Base-by-base conservation (phyloP, 345 rosid species). In the Dimocarpus longan region DNA sequence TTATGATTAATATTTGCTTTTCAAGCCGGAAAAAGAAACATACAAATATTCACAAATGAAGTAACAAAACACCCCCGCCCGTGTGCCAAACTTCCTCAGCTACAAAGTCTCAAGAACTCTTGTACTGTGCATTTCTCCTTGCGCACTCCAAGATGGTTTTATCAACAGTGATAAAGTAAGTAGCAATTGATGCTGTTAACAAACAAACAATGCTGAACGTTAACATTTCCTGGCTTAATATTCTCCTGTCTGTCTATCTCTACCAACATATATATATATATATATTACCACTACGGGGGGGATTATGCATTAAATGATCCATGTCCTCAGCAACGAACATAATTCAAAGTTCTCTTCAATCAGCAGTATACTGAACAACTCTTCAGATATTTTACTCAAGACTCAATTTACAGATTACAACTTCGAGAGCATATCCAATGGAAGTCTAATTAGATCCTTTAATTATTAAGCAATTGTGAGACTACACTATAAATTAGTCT, bases 141-240 rank as follows among this genome's bases (percentile, higher is more conserved):
- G 94, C 92, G 48, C 92, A 84, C 63, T 80, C 90, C 82, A 91
- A 76, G 48, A 88, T 87, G 9, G 91, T 82, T 75, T 88, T 91
- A 81, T 91, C 94, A 22, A 86, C 94, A 44, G 91, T 88, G 78
- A 91, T 83, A 77, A 91, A 91, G 85, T 84, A 91, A 0, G 91
- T 67, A n/a, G 94, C 85, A 39, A 91, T 80, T 3, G 94, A 85
- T 0, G 88, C 92, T 89, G 91, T 87, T 46, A 22, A 80, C 56
- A 42, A 71, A 73, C 21, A 71, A 74, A 32, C 24, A 70, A 26
- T 68, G 24, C 18, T 21, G 42, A 22, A 43, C 9, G 26, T 72
- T 65, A 78, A 57, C 28, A 44, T 50, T 13, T 21, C 16, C 3
- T 21, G 18, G 54, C 42, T 56, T 48, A 26, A 24, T 19, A 16